Conservation (phyloP, 495 filamentous ascomycete genomes). For the Neurospora sp. region DNA sequence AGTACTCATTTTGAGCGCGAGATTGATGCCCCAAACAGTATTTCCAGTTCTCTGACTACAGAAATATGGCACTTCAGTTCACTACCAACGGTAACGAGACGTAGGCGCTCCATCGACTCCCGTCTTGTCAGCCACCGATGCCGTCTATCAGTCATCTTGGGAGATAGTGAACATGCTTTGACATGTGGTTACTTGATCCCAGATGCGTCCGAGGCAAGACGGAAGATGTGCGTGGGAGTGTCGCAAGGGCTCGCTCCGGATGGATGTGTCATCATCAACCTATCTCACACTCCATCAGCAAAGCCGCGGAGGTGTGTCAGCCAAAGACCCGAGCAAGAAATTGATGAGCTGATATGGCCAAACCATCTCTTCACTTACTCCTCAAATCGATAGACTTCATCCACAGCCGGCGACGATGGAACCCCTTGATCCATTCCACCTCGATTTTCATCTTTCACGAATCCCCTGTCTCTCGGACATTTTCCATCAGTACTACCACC, state of each 20-base stretch:
- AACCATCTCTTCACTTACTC: not conserved
- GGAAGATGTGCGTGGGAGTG: not conserved
- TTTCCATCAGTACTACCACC: not conserved
- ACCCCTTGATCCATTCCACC: not conserved
- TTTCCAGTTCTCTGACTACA: too few relatives aligned
- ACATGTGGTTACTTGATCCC: not conserved
- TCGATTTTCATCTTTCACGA: not conserved
- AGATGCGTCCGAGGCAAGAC: not conserved
- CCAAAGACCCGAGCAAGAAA: not conserved
- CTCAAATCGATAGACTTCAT: not conserved
- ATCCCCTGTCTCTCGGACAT: not conserved
- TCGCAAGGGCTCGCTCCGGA: not conserved
- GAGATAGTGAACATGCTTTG: not conserved
- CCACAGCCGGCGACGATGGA: not conserved
- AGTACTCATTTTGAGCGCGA: too few relatives aligned
- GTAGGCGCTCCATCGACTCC: too few relatives aligned
- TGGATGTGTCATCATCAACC: not conserved
- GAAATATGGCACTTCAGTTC: too few relatives aligned
- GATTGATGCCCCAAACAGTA: too few relatives aligned
- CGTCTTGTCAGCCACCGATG: too few relatives aligned
- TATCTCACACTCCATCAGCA: not conserved
- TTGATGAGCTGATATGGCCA: not conserved
- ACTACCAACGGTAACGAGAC: too few relatives aligned
- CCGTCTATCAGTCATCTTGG: too few relatives aligned
- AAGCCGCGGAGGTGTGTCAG: not conserved